A percentile compares a stretch with the other conserved stretches of the same genome.
phyloP scores from a whole-genome alignment of 371 early-diverging fungal species.

The Mucor sp. region DNA sequence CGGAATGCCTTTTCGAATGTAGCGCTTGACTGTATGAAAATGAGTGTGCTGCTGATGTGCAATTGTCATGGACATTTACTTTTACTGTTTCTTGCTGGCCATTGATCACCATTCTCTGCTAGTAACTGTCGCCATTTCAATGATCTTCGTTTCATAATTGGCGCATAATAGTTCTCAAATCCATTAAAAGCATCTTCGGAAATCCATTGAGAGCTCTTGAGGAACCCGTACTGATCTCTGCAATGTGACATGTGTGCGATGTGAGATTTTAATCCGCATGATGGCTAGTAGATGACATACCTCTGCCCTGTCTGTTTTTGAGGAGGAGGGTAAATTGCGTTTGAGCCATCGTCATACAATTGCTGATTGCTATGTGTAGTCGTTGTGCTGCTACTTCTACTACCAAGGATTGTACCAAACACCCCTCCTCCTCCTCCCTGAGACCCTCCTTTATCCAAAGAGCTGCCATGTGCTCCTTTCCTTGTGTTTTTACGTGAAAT shows the following conservation, averaged over 20 bases:
- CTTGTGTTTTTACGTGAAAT: conserved; percentile 2
- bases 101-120: conserved; percentile 55
- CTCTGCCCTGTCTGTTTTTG: conserved; percentile 22
- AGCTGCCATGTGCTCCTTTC: not conserved
- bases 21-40: conserved; percentile 65
- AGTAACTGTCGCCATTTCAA: conserved; percentile 66
- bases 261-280: not conserved
- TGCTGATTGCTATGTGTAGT: conserved; percentile 11
- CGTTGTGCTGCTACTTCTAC: conserved; percentile 12
- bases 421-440: not conserved
- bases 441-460: not conserved
- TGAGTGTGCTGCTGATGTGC: not conserved
- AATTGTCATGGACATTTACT: conserved; percentile 31
- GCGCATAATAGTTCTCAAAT: conserved; percentile 63
- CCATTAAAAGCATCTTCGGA: conserved; percentile 55
- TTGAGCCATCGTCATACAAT: conserved; percentile 29
- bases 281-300: not conserved
- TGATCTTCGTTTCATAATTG: conserved; percentile 57
- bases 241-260: not conserved
- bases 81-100: conserved; percentile 62
- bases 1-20: conserved; percentile 86
- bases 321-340: conserved; percentile 24
- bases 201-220: conserved; percentile 63
- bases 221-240: conserved; percentile 73
- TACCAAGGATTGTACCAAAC: conserved; percentile 3